These are phyloP conservation scores for Paraphaeosphaeria sporulosa DNA, from an alignment of 2,329 filamentous ascomycete species.

Conservation along the genomic window DNA sequence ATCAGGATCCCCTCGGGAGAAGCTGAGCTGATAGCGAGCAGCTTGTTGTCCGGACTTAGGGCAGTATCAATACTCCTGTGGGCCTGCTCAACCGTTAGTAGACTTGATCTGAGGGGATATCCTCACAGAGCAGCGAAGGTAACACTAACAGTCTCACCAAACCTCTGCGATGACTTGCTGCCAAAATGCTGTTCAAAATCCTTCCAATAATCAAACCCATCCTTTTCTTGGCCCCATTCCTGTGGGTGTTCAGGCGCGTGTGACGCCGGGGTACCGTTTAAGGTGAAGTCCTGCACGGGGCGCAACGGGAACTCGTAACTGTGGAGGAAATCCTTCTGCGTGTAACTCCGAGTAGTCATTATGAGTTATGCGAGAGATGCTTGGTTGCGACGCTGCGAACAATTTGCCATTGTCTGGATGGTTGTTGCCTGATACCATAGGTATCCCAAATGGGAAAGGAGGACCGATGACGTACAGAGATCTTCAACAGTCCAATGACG, in stretches of 20 bases:
- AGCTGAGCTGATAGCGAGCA: slow-evolving; percentile 32
- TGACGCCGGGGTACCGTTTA: slow-evolving; percentile 19
- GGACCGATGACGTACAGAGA: neutral
- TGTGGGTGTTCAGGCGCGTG: slow-evolving; percentile 28
- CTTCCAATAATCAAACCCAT: slow-evolving; percentile 22
- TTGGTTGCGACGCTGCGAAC: no score
- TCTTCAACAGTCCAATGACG: neutral
- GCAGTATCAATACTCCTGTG: slow-evolving; percentile 18
- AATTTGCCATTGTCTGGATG: neutral
- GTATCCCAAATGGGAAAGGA: slow-evolving; percentile 2
- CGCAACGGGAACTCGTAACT: slow-evolving; percentile 18
- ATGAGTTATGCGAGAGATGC: neutral
- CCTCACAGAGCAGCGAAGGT: no score
- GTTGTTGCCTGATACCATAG: slow-evolving; percentile 2
- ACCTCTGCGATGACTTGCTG: no score
- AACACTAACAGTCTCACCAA: neutral
- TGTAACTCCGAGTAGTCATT: neutral
- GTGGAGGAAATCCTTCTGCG: neutral
- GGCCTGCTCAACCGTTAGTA: neutral
- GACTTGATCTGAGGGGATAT: neutral
- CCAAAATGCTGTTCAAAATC: slow-evolving; percentile 6
- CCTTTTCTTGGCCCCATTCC: slow-evolving; percentile 22
- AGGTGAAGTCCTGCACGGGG: slow-evolving; percentile 26
- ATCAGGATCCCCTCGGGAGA: slow-evolving; percentile 24
- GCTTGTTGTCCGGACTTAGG: slow-evolving; percentile 30